Evolutionary conservation across 2,329 filamentous ascomycete species (phyloP).

Genomic region (Fusarium compactum): DNA sequence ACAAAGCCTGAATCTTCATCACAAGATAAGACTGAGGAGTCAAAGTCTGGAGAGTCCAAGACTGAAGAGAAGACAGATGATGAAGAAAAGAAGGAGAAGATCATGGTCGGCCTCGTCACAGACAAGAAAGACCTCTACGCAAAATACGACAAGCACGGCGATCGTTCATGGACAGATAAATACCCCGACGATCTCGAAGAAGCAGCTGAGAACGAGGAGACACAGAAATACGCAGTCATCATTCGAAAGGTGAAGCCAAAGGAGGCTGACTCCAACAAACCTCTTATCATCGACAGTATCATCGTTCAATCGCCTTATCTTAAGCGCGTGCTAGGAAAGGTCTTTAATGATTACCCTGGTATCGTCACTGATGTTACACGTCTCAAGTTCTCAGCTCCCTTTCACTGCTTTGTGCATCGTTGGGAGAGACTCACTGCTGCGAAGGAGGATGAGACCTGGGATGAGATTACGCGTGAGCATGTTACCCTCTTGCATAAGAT

Average conservation of each 20-base stretch:
- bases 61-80: conserved; percentile 7
- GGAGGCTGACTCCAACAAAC: conserved; percentile 69
- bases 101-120: conserved; percentile 52
- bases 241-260: conserved; percentile 66
- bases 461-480: conserved; percentile 59
- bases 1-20: conserved; percentile 20
- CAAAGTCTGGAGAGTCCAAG: conserved; percentile 24
- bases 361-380: conserved; percentile 70
- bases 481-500: conserved; percentile 60
- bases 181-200: conserved; percentile 66
- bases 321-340: conserved; percentile 65
- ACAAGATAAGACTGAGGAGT: not conserved
- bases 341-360: conserved; percentile 70
- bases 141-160: conserved; percentile 61
- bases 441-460: conserved; percentile 56
- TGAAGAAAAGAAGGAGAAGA: conserved; percentile 39
- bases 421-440: conserved; percentile 64
- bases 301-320: conserved; percentile 73
- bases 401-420: conserved; percentile 74
- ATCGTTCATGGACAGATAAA: conserved; percentile 67
- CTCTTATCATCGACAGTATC: conserved; percentile 71
- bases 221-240: conserved; percentile 70
- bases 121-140: conserved; percentile 59
- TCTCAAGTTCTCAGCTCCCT: conserved; percentile 70
- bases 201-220: conserved; percentile 71